A percentile compares a stretch with the other conserved stretches of the same genome.
phyloP scores from a whole-genome alignment of 106 monocot genomes.

The Gastrodia elata region DNA sequence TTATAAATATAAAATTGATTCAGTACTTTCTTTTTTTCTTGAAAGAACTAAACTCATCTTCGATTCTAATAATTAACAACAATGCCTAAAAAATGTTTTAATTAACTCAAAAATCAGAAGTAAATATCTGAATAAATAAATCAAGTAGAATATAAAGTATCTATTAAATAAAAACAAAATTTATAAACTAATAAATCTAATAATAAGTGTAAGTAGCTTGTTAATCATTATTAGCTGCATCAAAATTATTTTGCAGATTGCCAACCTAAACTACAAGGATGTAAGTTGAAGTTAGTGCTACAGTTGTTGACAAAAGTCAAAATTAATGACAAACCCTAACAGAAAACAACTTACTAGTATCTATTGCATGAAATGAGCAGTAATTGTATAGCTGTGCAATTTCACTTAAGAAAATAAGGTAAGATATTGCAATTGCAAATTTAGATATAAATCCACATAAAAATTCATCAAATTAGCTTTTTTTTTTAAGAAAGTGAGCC shows the following conservation, averaged over 20 bases:
- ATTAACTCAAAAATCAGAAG: background rate
- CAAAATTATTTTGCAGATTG: background rate
- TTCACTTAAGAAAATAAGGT: background rate
- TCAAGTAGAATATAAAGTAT: background rate
- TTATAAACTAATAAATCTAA: background rate
- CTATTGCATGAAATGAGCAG: background rate
- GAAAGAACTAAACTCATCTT: background rate
- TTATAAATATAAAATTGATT: background rate
- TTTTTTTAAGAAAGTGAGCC: no score
- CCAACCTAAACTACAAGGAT: background rate
- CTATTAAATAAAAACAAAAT: background rate
- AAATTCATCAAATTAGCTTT: background rate
- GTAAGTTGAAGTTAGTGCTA: background rate
- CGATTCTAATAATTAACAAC: background rate
- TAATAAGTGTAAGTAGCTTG: background rate
- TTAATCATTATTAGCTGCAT: background rate
- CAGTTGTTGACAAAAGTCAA: background rate
- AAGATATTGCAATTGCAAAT: background rate
- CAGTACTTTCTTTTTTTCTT: background rate
- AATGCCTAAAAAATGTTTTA: background rate
- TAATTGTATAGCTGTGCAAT: background rate
- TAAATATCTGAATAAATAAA: background rate
- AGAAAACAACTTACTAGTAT: background rate
- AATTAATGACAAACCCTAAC: background rate
- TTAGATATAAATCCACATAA: background rate